These are phyloP conservation scores for Aspergillus glaucus DNA, from an alignment of 2,329 filamentous ascomycete species.

Conservation along the genomic window DNA sequence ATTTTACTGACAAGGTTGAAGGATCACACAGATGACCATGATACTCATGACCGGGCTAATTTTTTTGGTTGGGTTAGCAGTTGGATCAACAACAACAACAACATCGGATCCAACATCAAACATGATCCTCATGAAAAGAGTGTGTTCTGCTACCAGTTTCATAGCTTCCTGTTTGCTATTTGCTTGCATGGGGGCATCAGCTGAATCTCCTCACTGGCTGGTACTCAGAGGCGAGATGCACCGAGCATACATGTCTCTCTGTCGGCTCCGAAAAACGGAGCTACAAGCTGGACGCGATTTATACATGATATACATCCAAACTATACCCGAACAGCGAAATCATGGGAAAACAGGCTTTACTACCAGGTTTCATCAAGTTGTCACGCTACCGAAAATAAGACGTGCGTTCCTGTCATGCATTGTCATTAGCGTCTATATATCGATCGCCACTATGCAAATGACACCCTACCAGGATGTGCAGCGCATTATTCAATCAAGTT, in stretches of 20 bases:
- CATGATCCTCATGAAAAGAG: too few relatives aligned
- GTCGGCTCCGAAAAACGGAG: background rate
- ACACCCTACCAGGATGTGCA: background rate
- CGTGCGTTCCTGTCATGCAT: background rate
- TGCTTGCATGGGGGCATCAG: background rate
- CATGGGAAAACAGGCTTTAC: background rate
- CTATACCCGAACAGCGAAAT: background rate
- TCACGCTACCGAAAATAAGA: background rate
- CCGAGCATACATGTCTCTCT: background rate
- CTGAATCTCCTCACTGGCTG: background rate
- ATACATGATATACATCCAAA: background rate
- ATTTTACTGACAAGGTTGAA: background rate
- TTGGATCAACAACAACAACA: too few relatives aligned
- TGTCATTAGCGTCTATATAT: background rate
- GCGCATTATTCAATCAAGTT: background rate
- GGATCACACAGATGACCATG: too few relatives aligned
- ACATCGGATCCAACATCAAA: too few relatives aligned
- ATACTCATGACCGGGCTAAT: too few relatives aligned
- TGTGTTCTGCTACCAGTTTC: background rate
- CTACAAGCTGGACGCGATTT: background rate
- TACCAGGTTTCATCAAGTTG: background rate
- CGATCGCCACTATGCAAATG: background rate
- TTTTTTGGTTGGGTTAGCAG: too few relatives aligned
- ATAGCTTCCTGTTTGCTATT: background rate
- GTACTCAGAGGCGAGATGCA: background rate